Evolutionary conservation across 176 grass and related monocot species (phyloP), one percentile per base, ranked within the genome.

Genomic region (Hyparrhenia diplandra): DNA sequence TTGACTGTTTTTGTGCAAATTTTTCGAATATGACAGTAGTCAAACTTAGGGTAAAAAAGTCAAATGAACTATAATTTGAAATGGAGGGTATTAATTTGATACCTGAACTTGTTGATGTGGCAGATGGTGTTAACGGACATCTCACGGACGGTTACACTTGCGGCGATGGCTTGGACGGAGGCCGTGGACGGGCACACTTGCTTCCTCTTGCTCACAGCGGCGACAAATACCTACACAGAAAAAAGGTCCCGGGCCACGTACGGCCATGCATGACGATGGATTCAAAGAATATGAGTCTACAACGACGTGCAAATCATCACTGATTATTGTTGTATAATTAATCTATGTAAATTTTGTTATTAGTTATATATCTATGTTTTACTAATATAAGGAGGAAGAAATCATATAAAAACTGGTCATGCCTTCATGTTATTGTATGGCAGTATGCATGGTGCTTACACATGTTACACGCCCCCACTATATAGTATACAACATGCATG

Each of bases 161-260:
- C 14, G 31, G 78, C 14, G 31, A 61, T 65, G 69, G 41, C 70
- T 21, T 88, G 82, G 10, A 82, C 13, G 55, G 77, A 23, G 4
- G 71, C 6, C 1, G 31, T 88, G 21, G 94, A 90, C 49, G 89
- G 91, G 85, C 94, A 94, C 51, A 94, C 80, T 36, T 97, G 94
- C 73, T 97, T 94, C 67, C 94, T 91, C 67, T 97, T 91, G 25
- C 71, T 88, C 41, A 94, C 84, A 17, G 94, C 89, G 7, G 89
- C 94, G 4, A 97, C 85, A 35, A 97, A 86, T 11, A 97, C 94
- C 94, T 97, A 59, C 0, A 54, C 5, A 46, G 0, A 62, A 4
- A 45, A 34, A 78, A 4, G 8, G 1, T 63, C 32, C 6, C 2
- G 25, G 12, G 12, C 10, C 20, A 72, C 4, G 54, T 0, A 0